phyloP scores from a whole-genome alignment of 257 asterid species.

The Plantago major region DNA sequence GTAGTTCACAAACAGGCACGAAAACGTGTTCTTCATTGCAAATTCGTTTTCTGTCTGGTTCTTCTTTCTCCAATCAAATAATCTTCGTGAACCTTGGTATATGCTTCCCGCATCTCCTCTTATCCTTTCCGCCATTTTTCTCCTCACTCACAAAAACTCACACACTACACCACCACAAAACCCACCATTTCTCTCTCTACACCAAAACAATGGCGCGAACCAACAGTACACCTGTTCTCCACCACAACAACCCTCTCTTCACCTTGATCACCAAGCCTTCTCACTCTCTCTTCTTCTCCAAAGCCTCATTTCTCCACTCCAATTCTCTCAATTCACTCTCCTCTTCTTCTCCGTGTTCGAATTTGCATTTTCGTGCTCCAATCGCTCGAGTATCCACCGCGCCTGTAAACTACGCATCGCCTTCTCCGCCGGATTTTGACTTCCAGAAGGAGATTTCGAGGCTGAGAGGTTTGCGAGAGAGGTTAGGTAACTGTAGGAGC shows the following conservation, averaged over 20 bases:
- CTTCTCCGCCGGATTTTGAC: constrained; percentile 55
- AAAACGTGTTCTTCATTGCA: no score
- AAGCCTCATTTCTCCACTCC: constrained; percentile 19
- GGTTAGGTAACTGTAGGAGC: constrained; percentile 35
- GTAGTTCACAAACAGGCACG: no score
- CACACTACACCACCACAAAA: constrained; percentile 17
- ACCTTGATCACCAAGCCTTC: constrained; percentile 35
- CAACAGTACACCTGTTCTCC: constrained; percentile 3
- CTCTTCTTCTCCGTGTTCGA: no score
- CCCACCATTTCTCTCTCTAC: no score
- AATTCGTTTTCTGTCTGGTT: no score
- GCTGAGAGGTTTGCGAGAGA: constrained; percentile 41
- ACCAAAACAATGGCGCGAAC: constrained; percentile 46
- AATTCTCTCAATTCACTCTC: constrained; percentile 26
- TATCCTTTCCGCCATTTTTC: constrained; percentile 18
- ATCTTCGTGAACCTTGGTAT: constrained; percentile 29
- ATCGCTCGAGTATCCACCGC: constrained; percentile 67
- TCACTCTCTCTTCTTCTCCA: constrained; percentile 23
- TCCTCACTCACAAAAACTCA: constrained; percentile 19
- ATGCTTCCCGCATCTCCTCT: constrained; percentile 34
- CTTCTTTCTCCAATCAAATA: no score
- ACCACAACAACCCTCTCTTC: constrained; percentile 23
- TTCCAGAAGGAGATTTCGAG: constrained; percentile 59
- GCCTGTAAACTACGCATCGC: constrained; percentile 67
- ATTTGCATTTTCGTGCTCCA: constrained; percentile 11